Conservation (phyloP, 768 basidiomycete species). For the Pholiota molesta region DNA sequence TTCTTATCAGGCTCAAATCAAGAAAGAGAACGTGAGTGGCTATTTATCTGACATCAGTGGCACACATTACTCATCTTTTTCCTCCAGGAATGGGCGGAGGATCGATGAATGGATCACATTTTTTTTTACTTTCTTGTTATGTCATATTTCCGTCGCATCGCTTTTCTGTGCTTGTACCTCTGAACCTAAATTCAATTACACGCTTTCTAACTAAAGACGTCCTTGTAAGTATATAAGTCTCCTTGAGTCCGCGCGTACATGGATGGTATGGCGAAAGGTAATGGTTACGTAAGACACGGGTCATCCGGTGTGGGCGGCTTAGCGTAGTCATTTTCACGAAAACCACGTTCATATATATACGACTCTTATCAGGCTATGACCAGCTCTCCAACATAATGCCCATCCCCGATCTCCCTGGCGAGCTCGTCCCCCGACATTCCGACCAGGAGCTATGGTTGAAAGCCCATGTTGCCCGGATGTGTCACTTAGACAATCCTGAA, state of each 20-base stretch:
- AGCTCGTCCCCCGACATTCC: constrained; percentile 53
- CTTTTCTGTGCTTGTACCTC: constrained; percentile 22
- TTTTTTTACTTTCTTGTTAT: constrained; percentile 17
- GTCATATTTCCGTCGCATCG: constrained; percentile 22
- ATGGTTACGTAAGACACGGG: constrained; percentile 21
- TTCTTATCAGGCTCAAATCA: constrained; percentile 83
- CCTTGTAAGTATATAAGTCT: background rate
- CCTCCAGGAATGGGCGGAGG: constrained; percentile 89
- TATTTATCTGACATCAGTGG: constrained; percentile 1
- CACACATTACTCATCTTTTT: constrained; percentile 3
- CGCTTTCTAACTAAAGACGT: constrained; percentile 4
- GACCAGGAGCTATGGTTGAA: constrained; percentile 71
- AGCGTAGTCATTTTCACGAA: constrained; percentile 1
- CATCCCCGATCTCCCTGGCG: constrained; percentile 76
- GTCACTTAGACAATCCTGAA: constrained; percentile 59
- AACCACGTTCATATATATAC: constrained; percentile 9
- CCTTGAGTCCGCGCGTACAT: background rate
- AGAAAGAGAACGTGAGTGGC: constrained; percentile 93
- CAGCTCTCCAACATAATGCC: constrained; percentile 42
- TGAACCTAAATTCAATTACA: constrained; percentile 16
- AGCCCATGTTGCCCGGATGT: constrained; percentile 61
- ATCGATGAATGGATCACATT: constrained; percentile 56
- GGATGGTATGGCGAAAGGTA: background rate
- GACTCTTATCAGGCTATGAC: constrained; percentile 23
- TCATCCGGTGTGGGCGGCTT: constrained; percentile 7